Conservation (phyloP, 2,329 filamentous ascomycete species). For the Penicillium sp. region DNA sequence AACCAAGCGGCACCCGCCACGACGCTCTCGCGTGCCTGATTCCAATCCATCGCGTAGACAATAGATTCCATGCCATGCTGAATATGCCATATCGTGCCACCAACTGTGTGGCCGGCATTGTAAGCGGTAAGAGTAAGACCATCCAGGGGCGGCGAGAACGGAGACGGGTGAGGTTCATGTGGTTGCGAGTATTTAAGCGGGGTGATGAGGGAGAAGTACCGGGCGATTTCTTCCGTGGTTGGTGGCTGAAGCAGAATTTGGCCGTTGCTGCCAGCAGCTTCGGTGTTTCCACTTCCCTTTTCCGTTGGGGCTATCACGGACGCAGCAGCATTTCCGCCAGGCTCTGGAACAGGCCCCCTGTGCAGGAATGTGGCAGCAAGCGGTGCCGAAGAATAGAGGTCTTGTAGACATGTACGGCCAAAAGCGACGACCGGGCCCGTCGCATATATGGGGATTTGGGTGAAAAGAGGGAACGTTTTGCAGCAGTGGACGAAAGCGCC, state of each 20-base stretch:
- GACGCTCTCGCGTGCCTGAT: slow-evolving; percentile 94
- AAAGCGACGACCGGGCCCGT: slow-evolving; percentile 92
- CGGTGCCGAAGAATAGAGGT: slow-evolving; percentile 88
- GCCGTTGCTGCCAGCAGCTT: slow-evolving; percentile 32
- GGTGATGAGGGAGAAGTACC: slow-evolving; percentile 88
- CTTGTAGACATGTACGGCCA: slow-evolving; percentile 85
- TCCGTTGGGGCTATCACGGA: slow-evolving; percentile 37
- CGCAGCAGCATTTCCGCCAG: slow-evolving; percentile 51
- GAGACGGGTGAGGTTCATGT: slow-evolving; percentile 83
- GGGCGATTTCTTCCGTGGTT: slow-evolving; percentile 83
- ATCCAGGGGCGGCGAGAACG: slow-evolving; percentile 85
- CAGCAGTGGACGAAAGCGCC: slow-evolving; percentile 59
- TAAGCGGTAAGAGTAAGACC: slow-evolving; percentile 95
- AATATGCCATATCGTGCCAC: slow-evolving; percentile 98
- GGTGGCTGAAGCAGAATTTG: slow-evolving; percentile 69
- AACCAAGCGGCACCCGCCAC: slow-evolving; percentile 93
- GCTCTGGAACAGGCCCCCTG: slow-evolving; percentile 66
- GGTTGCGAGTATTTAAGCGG: slow-evolving; percentile 96
- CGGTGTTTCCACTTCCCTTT: slow-evolving; percentile 36
- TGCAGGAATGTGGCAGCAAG: slow-evolving; percentile 85
- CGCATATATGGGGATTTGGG: slow-evolving; percentile 90
- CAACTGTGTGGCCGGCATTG: slow-evolving; percentile 92
- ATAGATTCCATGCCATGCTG: slow-evolving; percentile 96
- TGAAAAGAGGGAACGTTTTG: slow-evolving; percentile 79
- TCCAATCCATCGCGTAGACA: slow-evolving; percentile 98